phyloP scores from a whole-genome alignment of 495 filamentous ascomycete genomes.

The Lepidopterella palustris region DNA sequence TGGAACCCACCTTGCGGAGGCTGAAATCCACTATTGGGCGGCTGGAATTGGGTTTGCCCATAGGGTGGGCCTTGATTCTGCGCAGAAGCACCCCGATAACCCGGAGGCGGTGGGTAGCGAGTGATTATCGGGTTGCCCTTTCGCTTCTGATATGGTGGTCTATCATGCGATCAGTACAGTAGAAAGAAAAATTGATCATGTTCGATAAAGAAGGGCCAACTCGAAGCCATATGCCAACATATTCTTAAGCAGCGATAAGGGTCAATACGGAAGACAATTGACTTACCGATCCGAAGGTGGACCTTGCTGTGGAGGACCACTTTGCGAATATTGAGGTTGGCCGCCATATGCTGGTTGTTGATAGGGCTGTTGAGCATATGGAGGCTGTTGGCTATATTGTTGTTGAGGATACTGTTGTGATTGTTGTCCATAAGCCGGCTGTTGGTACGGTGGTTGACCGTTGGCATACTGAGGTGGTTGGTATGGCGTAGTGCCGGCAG shows the following conservation, averaged over 20 bases:
- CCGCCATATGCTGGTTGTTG: constrained; percentile 11
- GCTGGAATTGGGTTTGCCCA: constrained; percentile 14
- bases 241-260: too few species aligned
- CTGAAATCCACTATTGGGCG: constrained; percentile 1
- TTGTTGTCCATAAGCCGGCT: constrained; percentile 6
- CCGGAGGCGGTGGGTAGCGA: constrained; percentile 37
- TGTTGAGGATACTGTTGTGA: constrained; percentile 6
- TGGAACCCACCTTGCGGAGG: constrained; percentile 6
- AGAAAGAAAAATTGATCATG: neutral
- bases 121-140: constrained; percentile 40
- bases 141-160: constrained; percentile 22
- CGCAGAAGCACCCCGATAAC: constrained; percentile 33
- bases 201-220: too few species aligned
- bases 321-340: constrained; percentile 16
- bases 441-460: constrained; percentile 11
- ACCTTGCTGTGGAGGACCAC: constrained; percentile 15
- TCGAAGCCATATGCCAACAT: too few species aligned
- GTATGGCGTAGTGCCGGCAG: constrained; percentile 19
- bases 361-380: constrained; percentile 10
- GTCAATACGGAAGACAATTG: neutral
- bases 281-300: constrained; percentile 27
- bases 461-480: constrained; percentile 14
- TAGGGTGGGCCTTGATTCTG: constrained; percentile 15
- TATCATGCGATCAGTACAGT: constrained; percentile 3
- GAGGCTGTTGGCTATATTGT: constrained; percentile 20